These are phyloP conservation scores for Clathrus columnatus DNA, from an alignment of 768 basidiomycete species.

Conservation along the genomic window DNA sequence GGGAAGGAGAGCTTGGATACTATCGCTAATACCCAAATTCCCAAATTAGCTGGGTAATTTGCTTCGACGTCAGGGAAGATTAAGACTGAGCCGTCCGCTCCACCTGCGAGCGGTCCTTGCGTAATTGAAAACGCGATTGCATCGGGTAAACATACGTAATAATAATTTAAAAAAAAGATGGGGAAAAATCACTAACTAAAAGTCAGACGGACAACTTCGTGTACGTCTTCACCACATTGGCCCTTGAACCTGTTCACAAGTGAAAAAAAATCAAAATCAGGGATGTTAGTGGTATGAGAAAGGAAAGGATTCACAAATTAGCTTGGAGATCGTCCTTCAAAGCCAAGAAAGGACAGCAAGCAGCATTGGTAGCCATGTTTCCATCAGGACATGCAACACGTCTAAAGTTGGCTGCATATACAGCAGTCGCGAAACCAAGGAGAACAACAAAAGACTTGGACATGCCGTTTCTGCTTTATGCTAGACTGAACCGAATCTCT, in stretches of 20 bases:
- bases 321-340: not conserved
- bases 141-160: not conserved
- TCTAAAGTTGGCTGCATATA: not conserved
- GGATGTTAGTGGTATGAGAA: not conserved
- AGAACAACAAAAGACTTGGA: slow-evolving; percentile 14
- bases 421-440: not conserved
- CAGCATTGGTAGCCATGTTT: slow-evolving; percentile 22
- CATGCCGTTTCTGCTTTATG: too few species aligned
- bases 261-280: not conserved
- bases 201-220: slow-evolving; percentile 23
- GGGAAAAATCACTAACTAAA: slow-evolving; percentile 14
- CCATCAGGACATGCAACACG: slow-evolving; percentile 25
- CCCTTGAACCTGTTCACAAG: slow-evolving; percentile 20
- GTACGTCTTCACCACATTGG: slow-evolving; percentile 28
- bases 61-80: slow-evolving; percentile 17
- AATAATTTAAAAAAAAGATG: not conserved
- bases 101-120: slow-evolving; percentile 11
- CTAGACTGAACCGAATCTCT: too few species aligned
- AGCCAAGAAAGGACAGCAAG: slow-evolving; percentile 19
- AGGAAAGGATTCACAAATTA: slow-evolving; percentile 2
- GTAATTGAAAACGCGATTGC: not conserved
- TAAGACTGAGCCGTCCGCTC: slow-evolving; percentile 20
- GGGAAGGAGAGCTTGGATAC: slow-evolving; percentile 9
- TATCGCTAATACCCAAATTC: slow-evolving; percentile 13
- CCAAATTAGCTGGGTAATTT: slow-evolving; percentile 17